A percentile compares a stretch with the other conserved stretches of the same genome.
These are phyloP conservation scores for Entrophospora sp. DNA, from an alignment of 192 early-diverging fungal species.

Conservation along the genomic window DNA sequence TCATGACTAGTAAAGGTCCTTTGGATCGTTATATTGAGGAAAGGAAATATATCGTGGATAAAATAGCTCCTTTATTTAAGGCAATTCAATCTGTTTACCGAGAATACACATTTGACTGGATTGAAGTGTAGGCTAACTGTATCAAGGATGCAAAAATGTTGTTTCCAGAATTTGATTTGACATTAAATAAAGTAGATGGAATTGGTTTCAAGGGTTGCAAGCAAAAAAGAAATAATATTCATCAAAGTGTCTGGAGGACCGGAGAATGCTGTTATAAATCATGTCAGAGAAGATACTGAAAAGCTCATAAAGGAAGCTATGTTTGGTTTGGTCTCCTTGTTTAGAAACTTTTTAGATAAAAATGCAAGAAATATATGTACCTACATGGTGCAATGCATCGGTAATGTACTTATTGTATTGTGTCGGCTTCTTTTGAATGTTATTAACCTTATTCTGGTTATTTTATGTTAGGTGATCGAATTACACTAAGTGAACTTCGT, in stretches of 20 bases:
- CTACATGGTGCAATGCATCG: not conserved
- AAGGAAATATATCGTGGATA: conserved; percentile 11
- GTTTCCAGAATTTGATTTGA: conserved; percentile 17
- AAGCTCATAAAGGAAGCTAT: conserved; percentile 15
- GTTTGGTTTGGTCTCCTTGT: conserved; percentile 1
- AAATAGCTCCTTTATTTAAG: conserved; percentile 17
- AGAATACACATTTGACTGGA: conserved; percentile 18
- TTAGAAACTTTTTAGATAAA: conserved; percentile 11
- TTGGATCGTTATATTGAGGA: not conserved
- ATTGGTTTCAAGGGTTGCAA: not conserved
- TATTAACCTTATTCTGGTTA: not conserved
- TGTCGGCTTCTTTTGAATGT: not conserved
- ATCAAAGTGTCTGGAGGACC: not conserved
- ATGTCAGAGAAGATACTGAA: conserved; percentile 2
- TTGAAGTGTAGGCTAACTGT: not conserved
- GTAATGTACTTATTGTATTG: conserved; percentile 3
- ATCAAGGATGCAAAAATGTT: conserved; percentile 5
- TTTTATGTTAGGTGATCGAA: conserved; percentile 9
- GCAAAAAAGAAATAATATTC: conserved; percentile 12
- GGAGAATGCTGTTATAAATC: not conserved
- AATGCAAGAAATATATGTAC: conserved; percentile 6
- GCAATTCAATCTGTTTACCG: conserved; percentile 9
- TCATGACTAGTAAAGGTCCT: not conserved
- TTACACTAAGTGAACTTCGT: not conserved
- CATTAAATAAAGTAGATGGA: conserved; percentile 10